A percentile compares a stretch with the other conserved stretches of the same genome.
These are phyloP conservation scores for Grifola frondosa DNA, from an alignment of 1,284 basidiomycete genomes.

Conservation along the genomic window DNA sequence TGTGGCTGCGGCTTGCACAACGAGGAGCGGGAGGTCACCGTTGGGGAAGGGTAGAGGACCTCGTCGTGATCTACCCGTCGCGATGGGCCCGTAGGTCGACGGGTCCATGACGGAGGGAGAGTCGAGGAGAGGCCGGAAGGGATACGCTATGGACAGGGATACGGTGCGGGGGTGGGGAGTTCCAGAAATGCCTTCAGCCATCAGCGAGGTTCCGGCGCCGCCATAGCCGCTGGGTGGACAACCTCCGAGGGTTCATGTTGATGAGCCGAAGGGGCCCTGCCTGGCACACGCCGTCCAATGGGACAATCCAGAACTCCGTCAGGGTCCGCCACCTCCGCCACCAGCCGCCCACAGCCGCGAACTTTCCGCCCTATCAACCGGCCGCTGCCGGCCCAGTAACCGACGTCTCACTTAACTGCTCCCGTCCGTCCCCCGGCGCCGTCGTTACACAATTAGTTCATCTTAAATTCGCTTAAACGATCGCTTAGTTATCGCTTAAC, in stretches of 20 bases:
- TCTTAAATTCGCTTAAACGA: no score
- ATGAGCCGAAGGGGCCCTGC: constrained; percentile 13
- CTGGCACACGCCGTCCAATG: constrained; percentile 9
- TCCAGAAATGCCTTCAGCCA: constrained; percentile 26
- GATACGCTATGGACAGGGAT: constrained; percentile 27
- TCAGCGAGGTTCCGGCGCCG: constrained; percentile 27
- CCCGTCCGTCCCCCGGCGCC: no score
- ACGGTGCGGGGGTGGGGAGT: constrained; percentile 29
- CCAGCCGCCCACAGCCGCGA: constrained; percentile 7
- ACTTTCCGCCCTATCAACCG: constrained; percentile 22
- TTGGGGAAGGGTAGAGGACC: constrained; percentile 33
- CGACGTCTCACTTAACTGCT: constrained; percentile 17
- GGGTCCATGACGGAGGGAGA: constrained; percentile 31
- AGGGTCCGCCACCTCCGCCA: constrained; percentile 14
- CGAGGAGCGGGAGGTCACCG: constrained; percentile 36
- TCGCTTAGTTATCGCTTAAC: no score
- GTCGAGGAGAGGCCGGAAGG: constrained; percentile 27
- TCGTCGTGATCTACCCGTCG: constrained; percentile 42
- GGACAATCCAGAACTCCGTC: constrained; percentile 16
- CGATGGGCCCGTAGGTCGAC: constrained; percentile 45
- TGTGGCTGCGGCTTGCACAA: constrained; percentile 18
- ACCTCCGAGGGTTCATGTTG: constrained; percentile 6
- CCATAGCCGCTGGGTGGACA: constrained; percentile 25
- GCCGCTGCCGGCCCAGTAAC: constrained; percentile 19
- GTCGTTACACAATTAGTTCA: no score